Evolutionary conservation across 768 basidiomycete species (phyloP).

Genomic region (Naganishia onofrii): DNA sequence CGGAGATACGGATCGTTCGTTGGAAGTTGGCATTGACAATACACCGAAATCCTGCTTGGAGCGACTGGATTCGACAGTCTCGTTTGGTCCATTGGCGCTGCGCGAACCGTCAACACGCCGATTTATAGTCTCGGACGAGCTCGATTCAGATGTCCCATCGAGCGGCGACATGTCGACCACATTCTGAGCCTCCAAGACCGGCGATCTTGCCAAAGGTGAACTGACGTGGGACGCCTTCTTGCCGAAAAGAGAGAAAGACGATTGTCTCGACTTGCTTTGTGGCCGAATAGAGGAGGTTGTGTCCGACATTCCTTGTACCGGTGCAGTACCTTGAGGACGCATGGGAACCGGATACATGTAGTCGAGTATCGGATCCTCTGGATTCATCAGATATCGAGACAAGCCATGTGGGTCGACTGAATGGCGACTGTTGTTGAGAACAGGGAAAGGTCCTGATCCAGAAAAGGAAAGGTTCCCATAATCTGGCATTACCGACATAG

Average conservation of each 20-base stretch:
- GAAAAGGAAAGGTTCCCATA: background rate
- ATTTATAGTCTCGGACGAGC: too few relatives aligned
- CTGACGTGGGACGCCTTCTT: constrained; percentile 3
- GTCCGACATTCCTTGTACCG: background rate
- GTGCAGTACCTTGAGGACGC: background rate
- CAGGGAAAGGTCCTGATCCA: constrained; percentile 7
- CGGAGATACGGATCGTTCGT: background rate
- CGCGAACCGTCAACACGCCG: too few relatives aligned
- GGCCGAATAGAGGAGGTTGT: background rate
- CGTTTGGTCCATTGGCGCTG: too few relatives aligned
- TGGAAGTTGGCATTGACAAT: background rate
- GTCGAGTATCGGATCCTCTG: constrained; percentile 14
- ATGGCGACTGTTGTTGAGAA: constrained; percentile 1
- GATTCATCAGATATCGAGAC: constrained; percentile 15
- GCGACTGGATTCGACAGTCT: background rate
- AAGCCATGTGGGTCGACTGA: constrained; percentile 20
- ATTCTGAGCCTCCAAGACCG: background rate
- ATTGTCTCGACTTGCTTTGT: background rate
- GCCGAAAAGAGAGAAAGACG: constrained; percentile 16
- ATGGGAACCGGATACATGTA: constrained; percentile 15
- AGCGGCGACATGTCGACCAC: background rate
- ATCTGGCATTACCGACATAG: background rate
- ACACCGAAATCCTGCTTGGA: background rate
- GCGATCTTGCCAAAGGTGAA: constrained; percentile 1
- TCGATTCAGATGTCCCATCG: background rate